Evolutionary conservation across 2,329 filamentous ascomycete species (phyloP).

Genomic region (Eutypa lata): DNA sequence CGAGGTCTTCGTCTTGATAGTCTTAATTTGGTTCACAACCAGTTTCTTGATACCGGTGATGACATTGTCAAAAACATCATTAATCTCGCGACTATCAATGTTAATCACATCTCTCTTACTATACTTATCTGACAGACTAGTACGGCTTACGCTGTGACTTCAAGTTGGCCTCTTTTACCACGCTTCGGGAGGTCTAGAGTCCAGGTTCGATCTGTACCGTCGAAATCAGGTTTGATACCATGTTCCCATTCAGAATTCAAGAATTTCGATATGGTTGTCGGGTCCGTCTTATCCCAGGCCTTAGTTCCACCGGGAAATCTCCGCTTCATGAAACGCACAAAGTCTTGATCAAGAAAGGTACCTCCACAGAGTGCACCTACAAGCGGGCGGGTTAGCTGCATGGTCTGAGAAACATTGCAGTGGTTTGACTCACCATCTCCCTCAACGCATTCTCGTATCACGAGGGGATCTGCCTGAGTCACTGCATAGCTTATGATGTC

Average conservation of each 20-base stretch:
- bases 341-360: constrained; percentile 37
- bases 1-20: constrained; percentile 10
- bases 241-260: constrained; percentile 23
- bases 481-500: constrained; percentile 40
- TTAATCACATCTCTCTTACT: not conserved
- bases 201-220: constrained; percentile 5
- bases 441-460: constrained; percentile 33
- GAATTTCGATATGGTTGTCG: not conserved
- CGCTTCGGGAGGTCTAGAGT: constrained; percentile 5
- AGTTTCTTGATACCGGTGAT: constrained; percentile 16
- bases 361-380: constrained; percentile 32
- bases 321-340: constrained; percentile 24
- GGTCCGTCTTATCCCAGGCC: not conserved
- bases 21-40: constrained; percentile 19
- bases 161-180: not conserved
- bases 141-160: not conserved
- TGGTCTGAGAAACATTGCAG: constrained; percentile 1
- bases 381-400: not conserved
- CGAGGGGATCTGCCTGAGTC: constrained; percentile 8
- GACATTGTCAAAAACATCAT: constrained; percentile 19
- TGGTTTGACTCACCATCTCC: constrained; percentile 29
- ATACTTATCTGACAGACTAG: constrained; percentile 8
- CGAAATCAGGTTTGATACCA: constrained; percentile 21
- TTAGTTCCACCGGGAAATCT: constrained; percentile 12
- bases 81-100: constrained; percentile 16